phyloP scores from a whole-genome alignment of 192 early-diverging fungal species.

The Piromyces finnis region DNA sequence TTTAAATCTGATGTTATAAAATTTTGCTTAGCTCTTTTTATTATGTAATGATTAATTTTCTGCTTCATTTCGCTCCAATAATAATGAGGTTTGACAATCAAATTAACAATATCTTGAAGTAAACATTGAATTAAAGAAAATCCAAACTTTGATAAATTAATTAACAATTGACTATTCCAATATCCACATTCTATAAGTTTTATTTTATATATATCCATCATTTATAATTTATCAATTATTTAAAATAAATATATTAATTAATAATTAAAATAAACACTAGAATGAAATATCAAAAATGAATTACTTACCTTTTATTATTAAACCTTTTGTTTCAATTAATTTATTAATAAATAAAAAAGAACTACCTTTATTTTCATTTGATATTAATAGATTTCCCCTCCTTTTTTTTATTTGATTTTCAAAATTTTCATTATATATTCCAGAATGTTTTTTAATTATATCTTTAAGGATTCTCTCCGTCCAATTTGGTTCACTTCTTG shows the following conservation, averaged over 20 bases:
- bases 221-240: conserved; percentile 13
- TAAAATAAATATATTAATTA: too few species aligned
- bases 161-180: conserved; percentile 2
- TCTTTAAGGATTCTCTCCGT: conserved; percentile 9
- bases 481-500: conserved; percentile 68
- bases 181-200: not conserved
- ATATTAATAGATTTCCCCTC: too few species aligned
- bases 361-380: too few species aligned
- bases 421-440: too few species aligned
- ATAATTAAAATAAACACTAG: too few species aligned
- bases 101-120: not conserved
- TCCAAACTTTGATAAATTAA: not conserved
- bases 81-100: not conserved
- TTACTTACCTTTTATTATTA: too few species aligned
- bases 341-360: too few species aligned
- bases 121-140: not conserved
- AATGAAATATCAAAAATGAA: too few species aligned
- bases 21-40: not conserved
- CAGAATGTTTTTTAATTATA: not conserved
- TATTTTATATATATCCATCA: conserved; percentile 2
- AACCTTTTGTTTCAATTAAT: too few species aligned
- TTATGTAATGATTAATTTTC: not conserved
- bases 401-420: too few species aligned
- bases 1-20: not conserved
- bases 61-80: not conserved